Percentiles rank a stretch among this genome's conserved stretches.
These are phyloP conservation scores for Rhodotorula sp. DNA, from an alignment of 1,284 basidiomycete genomes.

Conservation along the genomic window DNA sequence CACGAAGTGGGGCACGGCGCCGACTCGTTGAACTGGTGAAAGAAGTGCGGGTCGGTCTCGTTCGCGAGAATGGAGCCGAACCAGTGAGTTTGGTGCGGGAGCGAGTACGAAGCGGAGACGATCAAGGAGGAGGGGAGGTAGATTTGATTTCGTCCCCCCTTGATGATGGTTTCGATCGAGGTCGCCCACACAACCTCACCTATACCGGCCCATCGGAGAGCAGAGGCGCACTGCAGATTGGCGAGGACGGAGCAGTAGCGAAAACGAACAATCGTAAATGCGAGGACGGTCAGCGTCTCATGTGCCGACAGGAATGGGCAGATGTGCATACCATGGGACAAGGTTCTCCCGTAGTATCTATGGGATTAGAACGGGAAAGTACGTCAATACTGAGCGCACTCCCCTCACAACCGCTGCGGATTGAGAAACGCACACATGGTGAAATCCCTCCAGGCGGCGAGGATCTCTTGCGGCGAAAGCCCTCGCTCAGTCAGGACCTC, in stretches of 20 bases:
- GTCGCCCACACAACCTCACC: constrained; percentile 45
- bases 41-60: constrained; percentile 42
- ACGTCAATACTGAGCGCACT: neutral
- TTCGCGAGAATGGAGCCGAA: constrained; percentile 41
- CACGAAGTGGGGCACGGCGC: constrained; percentile 39
- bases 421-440: constrained; percentile 27
- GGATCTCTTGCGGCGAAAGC: constrained; percentile 38
- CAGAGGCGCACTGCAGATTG: constrained; percentile 36
- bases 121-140: constrained; percentile 44
- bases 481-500: constrained; percentile 40
- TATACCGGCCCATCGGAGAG: constrained; percentile 44
- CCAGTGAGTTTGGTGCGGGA: constrained; percentile 43
- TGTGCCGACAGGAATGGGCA: neutral
- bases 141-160: constrained; percentile 42
- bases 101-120: constrained; percentile 42
- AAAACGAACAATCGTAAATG: neutral
- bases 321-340: constrained; percentile 34
- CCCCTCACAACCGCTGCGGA: neutral
- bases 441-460: constrained; percentile 40
- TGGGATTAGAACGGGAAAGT: neutral
- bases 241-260: neutral
- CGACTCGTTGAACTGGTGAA: constrained; percentile 44
- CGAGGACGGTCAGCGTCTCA: neutral
- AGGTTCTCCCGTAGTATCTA: constrained; percentile 41
- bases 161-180: constrained; percentile 42